Evolutionary conservation across 306 rosid genomes (phyloP), one percentile per base, ranked within the genome.

Genomic region (Dryas drummondii): DNA sequence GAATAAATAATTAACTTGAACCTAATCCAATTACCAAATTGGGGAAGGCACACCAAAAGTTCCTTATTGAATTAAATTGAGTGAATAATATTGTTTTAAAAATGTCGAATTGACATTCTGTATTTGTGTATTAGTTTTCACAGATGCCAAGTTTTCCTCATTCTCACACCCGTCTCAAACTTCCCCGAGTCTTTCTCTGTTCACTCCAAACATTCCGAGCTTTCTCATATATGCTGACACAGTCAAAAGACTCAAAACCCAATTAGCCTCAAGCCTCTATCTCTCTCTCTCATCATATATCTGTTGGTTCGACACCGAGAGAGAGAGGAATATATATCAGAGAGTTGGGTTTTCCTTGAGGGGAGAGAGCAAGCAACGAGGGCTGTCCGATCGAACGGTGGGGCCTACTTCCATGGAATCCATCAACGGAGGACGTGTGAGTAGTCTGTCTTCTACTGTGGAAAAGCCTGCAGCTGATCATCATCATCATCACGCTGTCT

Each of bases 341-440:
- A 62, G 46, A 14, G n/a, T 13, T 51, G 55, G 5, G 55, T 51
- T 12, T 22, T 22, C 22, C 22, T 22, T 22, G 22, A 22, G 22
- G 55, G 55, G 37, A 32, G 37, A 32, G 37, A 32, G 37, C 37
- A 32, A 32, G 37, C 2, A 1, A 32, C 2, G 37, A 32, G 37
- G 37, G 37, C 37, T 32, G 2, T 32, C 37, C 37, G 2, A 1
- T 32, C 2, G 37, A 32, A 32, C 37, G 37, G 37, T 32, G 37
- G 37, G 37, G 37, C 37, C 40, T 58, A 58, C 41, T 63, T 50
- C 16, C 80, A 77, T 77, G 80, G 75, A 27, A 60, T 59, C 62
- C 80, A 59, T 58, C 44, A 69, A 50, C 51, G 26, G 42, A 40
- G 53, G 53, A 26, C 41, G 66, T 42, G 76, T 10, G 3, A 49